phyloP scores from a whole-genome alignment of 495 filamentous ascomycete genomes.

The Aspergillus taichungensis region DNA sequence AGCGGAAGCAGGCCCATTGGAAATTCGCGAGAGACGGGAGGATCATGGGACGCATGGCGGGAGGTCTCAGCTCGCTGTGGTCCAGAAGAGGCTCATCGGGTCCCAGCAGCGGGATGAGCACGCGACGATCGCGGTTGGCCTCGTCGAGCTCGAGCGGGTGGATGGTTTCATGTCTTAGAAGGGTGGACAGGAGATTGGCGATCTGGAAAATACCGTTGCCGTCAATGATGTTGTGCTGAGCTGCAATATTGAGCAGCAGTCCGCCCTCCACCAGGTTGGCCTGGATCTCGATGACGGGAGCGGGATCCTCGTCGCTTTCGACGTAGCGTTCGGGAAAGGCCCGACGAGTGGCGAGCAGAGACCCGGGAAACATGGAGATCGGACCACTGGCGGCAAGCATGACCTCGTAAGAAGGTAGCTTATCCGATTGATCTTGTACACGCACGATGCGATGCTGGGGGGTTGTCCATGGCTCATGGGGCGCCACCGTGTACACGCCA shows the following conservation, averaged over 20 bases:
- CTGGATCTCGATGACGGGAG: constrained; percentile 24
- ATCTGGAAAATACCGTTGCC: constrained; percentile 27
- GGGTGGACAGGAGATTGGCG: constrained; percentile 22
- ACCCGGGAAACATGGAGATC: constrained; percentile 20
- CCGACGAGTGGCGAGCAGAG: constrained; percentile 11
- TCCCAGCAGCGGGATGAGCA: constrained; percentile 22
- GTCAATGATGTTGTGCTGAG: constrained; percentile 37
- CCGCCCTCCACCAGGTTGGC: constrained; percentile 29
- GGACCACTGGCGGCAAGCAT: constrained; percentile 15
- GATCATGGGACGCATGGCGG: neutral
- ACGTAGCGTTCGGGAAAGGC: constrained; percentile 26
- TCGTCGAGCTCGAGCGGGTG: constrained; percentile 12
- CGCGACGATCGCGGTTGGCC: constrained; percentile 25
- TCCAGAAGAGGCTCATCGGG: constrained; percentile 20
- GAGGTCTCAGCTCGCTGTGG: constrained; percentile 19
- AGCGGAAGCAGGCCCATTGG: constrained; percentile 17
- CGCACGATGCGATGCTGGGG: constrained; percentile 10
- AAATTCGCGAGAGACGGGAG: constrained; percentile 1
- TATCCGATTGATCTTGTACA: constrained; percentile 16
- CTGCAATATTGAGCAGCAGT: constrained; percentile 18
- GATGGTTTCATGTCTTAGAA: constrained; percentile 14
- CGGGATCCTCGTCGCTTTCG: constrained; percentile 14
- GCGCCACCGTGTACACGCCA: constrained; percentile 18
- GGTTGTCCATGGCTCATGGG: constrained; percentile 1
- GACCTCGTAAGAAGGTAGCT: constrained; percentile 15